These are phyloP conservation scores for Tetradesmus obliquus DNA, from an alignment of 139 green algal genomes.

Conservation along the genomic window DNA sequence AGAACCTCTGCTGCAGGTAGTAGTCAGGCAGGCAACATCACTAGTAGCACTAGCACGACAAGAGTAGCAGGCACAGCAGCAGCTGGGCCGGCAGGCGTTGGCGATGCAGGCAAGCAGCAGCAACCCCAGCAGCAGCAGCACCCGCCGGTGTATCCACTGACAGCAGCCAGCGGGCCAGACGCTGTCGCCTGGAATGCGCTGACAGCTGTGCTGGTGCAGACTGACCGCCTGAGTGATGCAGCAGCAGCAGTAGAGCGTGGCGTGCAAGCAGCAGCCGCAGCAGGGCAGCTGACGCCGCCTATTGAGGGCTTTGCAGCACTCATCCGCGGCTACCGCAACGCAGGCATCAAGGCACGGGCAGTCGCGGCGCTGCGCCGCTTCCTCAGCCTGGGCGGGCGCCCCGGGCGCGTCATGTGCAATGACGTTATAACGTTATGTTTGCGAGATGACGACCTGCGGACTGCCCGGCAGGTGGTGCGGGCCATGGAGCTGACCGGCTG, in stretches of 20 bases:
- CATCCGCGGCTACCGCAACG: constrained; percentile 47
- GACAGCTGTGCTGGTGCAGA: constrained; percentile 56
- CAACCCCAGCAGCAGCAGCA: constrained; percentile 2
- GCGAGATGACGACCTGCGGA: constrained; percentile 41
- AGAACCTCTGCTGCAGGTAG: background rate
- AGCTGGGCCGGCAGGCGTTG: background rate
- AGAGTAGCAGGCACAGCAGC: background rate
- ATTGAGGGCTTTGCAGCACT: constrained; percentile 58
- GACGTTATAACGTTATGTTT: constrained; percentile 60
- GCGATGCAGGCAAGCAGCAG: background rate
- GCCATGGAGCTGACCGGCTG: constrained; percentile 70
- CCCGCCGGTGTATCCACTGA: constrained; percentile 1
- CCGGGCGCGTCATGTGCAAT: constrained; percentile 72
- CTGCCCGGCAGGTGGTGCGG: constrained; percentile 73
- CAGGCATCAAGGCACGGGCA: constrained; percentile 2
- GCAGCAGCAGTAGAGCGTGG: constrained; percentile 51
- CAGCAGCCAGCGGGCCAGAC: constrained; percentile 45
- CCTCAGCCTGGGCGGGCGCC: constrained; percentile 60
- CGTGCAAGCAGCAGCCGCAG: constrained; percentile 28
- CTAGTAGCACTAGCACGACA: background rate
- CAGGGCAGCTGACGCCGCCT: constrained; percentile 54
- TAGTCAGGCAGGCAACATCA: background rate
- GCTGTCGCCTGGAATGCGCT: constrained; percentile 63
- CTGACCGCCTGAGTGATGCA: constrained; percentile 67
- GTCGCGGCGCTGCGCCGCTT: constrained; percentile 60